Conservation (phyloP, 2,329 filamentous ascomycete genomes). For the Nothophaeocryptopus gaeumannii region DNA sequence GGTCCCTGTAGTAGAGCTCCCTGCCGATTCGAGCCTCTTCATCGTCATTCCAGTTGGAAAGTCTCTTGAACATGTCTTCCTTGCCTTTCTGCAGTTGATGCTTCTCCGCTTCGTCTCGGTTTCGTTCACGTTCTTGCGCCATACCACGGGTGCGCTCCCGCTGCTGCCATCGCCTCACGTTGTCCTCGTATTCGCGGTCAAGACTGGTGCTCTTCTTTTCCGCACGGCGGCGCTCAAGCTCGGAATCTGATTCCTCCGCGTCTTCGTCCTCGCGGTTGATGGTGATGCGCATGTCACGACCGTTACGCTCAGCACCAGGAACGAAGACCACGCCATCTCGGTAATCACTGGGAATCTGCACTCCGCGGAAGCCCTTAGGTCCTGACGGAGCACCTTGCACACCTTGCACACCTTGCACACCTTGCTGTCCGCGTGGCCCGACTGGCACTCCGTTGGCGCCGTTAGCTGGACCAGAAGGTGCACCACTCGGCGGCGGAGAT, state of each 20-base stretch:
- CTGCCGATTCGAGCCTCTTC: conserved; percentile 77
- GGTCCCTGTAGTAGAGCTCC: conserved; percentile 85
- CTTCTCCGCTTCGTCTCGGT: conserved; percentile 73
- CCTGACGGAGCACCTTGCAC: conserved; percentile 73
- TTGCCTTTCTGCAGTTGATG: conserved; percentile 62
- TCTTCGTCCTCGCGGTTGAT: conserved; percentile 76
- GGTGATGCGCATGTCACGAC: conserved; percentile 35
- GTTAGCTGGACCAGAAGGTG: conserved; percentile 48
- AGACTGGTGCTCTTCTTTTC: conserved; percentile 71
- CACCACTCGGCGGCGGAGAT: conserved; percentile 58
- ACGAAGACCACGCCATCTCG: conserved; percentile 80
- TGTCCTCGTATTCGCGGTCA: conserved; percentile 77
- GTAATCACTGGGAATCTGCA: conserved; percentile 67
- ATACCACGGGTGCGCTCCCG: conserved; percentile 79
- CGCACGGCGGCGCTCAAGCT: conserved; percentile 70
- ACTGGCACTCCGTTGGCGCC: conserved; percentile 72
- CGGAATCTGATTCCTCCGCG: conserved; percentile 80
- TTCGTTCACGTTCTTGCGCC: conserved; percentile 79
- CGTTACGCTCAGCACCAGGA: conserved; percentile 62
- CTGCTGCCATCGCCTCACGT: conserved; percentile 87
- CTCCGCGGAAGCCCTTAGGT: conserved; percentile 57
- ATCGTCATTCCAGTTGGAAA: conserved; percentile 87
- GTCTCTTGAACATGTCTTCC: conserved; percentile 66
- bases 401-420: conserved; percentile 60
- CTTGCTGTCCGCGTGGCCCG: conserved; percentile 62